Evolutionary conservation across 768 basidiomycete species (phyloP).

Genomic region (Neoboletus magnificus): DNA sequence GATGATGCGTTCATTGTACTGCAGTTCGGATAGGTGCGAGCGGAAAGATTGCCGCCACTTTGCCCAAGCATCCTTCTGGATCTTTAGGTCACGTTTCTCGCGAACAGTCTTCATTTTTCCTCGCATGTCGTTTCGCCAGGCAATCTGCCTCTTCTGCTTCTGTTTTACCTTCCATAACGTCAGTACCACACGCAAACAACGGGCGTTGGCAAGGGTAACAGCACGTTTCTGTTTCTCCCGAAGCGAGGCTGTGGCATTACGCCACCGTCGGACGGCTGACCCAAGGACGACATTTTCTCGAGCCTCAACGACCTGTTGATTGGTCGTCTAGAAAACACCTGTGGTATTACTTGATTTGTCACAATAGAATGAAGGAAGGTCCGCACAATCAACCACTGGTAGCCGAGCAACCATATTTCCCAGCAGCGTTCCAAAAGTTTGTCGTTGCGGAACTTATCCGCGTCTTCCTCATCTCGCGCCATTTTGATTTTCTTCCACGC

Average conservation of each 20-base stretch:
- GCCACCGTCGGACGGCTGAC: slow-evolving; percentile 61
- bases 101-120: slow-evolving; percentile 61
- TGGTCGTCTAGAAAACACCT: slow-evolving; percentile 53
- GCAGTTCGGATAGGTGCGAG: slow-evolving; percentile 49
- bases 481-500: slow-evolving; percentile 77
- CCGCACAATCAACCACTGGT: slow-evolving; percentile 72
- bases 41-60: slow-evolving; percentile 63
- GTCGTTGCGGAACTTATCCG: slow-evolving; percentile 64
- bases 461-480: slow-evolving; percentile 66
- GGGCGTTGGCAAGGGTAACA: slow-evolving; percentile 41
- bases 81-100: slow-evolving; percentile 50
- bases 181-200: slow-evolving; percentile 42
- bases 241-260: slow-evolving; percentile 35
- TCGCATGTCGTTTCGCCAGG: slow-evolving; percentile 72
- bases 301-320: slow-evolving; percentile 64
- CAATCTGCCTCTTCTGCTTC: slow-evolving; percentile 51
- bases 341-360: slow-evolving; percentile 13
- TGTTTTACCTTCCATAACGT: slow-evolving; percentile 52
- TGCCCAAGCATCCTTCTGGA: slow-evolving; percentile 57
- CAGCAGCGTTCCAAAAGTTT: slow-evolving; percentile 66
- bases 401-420: slow-evolving; percentile 71
- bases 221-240: slow-evolving; percentile 43
- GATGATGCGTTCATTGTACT: slow-evolving; percentile 45
- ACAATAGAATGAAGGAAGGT: slow-evolving; percentile 9
- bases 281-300: slow-evolving; percentile 64